A percentile compares a stretch with the other conserved stretches of the same genome.
These are phyloP conservation scores for Hypholoma sublateritium DNA, from an alignment of 768 basidiomycete species.

Conservation along the genomic window DNA sequence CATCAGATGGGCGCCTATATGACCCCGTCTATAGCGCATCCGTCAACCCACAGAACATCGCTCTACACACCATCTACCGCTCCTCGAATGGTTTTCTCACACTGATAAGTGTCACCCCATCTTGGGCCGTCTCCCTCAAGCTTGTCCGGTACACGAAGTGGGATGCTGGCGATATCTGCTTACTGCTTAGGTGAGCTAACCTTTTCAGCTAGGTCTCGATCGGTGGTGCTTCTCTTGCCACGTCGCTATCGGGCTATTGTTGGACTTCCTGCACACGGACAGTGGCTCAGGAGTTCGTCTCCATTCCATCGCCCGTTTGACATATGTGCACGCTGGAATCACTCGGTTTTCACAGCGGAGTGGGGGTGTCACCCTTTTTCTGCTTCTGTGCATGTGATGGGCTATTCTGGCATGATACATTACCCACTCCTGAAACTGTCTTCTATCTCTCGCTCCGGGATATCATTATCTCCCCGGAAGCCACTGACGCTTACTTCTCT, in stretches of 20 bases:
- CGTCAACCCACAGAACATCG: constrained; percentile 48
- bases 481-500: neutral
- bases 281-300: neutral
- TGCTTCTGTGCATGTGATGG: neutral
- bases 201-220: neutral
- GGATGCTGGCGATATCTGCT: constrained; percentile 65
- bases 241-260: neutral
- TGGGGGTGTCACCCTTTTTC: neutral
- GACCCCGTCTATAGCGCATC: constrained; percentile 65
- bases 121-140: constrained; percentile 74
- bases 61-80: constrained; percentile 55
- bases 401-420: neutral
- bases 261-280: no score
- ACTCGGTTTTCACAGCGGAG: neutral
- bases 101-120: constrained; percentile 63
- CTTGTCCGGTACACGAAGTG: constrained; percentile 63
- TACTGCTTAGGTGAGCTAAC: constrained; percentile 57
- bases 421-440: neutral
- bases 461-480: neutral
- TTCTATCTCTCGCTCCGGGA: constrained; percentile 19
- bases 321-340: neutral
- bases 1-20: constrained; percentile 33
- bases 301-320: neutral
- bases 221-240: neutral
- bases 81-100: constrained; percentile 50